Conservation (phyloP, 1,139 yeast species). For the Kodamaea arcana region DNA sequence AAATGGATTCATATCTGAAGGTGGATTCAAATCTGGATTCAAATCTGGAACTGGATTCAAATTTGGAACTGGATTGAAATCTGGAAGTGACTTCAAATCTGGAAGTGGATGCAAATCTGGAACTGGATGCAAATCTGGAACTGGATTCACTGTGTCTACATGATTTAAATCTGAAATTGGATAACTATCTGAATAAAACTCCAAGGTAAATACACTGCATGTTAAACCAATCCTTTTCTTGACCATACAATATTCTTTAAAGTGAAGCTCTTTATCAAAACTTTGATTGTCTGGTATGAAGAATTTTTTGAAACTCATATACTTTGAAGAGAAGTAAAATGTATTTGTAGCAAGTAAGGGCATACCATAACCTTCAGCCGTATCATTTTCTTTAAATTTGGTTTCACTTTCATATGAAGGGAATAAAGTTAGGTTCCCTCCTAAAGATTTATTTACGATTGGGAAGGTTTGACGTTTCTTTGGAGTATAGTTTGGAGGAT, state of each 20-base stretch:
- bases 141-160: too few species aligned
- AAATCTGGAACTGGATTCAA: too few species aligned
- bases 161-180: too few species aligned
- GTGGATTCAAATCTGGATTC: too few species aligned
- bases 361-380: constrained; percentile 7
- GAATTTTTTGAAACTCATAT: constrained; percentile 3
- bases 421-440: constrained; percentile 5
- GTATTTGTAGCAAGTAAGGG: constrained; percentile 6
- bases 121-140: too few species aligned
- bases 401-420: constrained; percentile 6
- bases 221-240: constrained; percentile 4
- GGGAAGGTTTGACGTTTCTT: constrained; percentile 4
- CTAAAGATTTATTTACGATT: constrained; percentile 1
- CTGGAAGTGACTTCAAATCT: too few species aligned
- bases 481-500: constrained; percentile 3
- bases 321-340: constrained; percentile 4
- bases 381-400: constrained; percentile 4
- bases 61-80: too few species aligned
- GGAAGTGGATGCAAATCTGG: too few species aligned
- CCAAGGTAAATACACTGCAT: constrained; percentile 4
- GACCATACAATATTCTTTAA: constrained; percentile 5
- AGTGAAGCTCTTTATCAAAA: constrained; percentile 6
- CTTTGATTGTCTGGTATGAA: neutral
- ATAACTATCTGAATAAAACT: too few species aligned
- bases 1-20: too few species aligned